Percentiles rank a stretch among this genome's conserved stretches.
phyloP scores from a whole-genome alignment of 2,329 filamentous ascomycete genomes.

The Grosmannia serpens region DNA sequence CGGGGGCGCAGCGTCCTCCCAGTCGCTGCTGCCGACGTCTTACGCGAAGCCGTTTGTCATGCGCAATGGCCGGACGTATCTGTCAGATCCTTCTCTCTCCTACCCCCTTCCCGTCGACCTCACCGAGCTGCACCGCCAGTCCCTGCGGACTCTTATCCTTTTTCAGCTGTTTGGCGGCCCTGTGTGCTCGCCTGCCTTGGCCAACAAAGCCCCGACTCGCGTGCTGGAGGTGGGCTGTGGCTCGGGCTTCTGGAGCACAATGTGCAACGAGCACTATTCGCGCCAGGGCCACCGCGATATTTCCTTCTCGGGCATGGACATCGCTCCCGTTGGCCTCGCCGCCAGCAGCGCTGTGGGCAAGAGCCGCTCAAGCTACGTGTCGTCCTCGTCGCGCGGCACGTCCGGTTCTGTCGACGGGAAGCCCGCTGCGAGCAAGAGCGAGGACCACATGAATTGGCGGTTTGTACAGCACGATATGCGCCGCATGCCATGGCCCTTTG shows the following conservation, averaged over 20 bases:
- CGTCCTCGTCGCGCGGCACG: not conserved
- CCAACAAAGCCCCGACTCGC: conserved; percentile 56
- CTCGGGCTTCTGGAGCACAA: conserved; percentile 78
- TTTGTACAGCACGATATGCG: conserved; percentile 85
- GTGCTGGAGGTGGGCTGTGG: conserved; percentile 85
- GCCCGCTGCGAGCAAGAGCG: conserved; percentile 36
- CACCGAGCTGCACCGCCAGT: conserved; percentile 72
- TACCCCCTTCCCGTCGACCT: conserved; percentile 89
- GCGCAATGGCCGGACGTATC: conserved; percentile 72
- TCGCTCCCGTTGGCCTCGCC: conserved; percentile 45
- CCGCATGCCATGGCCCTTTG: conserved; percentile 63
- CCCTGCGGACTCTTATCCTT: conserved; percentile 68
- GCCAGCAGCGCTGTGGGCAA: not conserved
- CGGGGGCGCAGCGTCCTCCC: conserved; percentile 22
- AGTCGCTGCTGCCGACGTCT: conserved; percentile 13
- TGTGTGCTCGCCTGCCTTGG: conserved; percentile 58
- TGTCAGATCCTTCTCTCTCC: conserved; percentile 57
- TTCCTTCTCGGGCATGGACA: conserved; percentile 71
- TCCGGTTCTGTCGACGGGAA: not conserved
- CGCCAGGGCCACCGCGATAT: conserved; percentile 54
- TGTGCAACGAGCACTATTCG: conserved; percentile 71
- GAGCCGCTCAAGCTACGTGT: not conserved
- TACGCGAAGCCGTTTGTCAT: conserved; percentile 48
- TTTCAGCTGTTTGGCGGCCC: conserved; percentile 73
- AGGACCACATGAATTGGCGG: conserved; percentile 57